These are phyloP conservation scores for Naganishia randhawae DNA, from an alignment of 768 basidiomycete genomes.

Conservation along the genomic window DNA sequence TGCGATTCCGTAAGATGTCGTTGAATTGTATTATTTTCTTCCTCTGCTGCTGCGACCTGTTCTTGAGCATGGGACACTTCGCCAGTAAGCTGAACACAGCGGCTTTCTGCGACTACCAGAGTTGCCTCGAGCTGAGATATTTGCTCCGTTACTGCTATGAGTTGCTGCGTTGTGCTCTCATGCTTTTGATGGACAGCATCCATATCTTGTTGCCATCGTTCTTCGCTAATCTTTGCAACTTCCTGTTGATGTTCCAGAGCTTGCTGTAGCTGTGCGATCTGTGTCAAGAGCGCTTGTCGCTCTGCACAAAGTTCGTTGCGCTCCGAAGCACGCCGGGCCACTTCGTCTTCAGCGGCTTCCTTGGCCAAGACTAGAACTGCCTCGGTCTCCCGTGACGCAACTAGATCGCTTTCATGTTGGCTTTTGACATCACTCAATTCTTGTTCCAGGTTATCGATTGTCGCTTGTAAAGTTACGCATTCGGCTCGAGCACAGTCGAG, in stretches of 20 bases:
- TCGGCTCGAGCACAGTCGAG: neutral
- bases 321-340: neutral
- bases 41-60: neutral
- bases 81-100: neutral
- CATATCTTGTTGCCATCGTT: neutral
- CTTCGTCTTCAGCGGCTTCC: neutral
- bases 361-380: constrained; percentile 12
- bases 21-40: neutral
- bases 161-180: neutral
- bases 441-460: neutral
- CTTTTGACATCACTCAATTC: neutral
- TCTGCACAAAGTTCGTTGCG: neutral
- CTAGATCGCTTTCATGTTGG: neutral
- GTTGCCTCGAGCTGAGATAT: neutral
- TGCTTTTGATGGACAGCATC: neutral
- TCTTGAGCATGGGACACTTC: neutral
- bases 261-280: neutral
- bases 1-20: too few relatives aligned
- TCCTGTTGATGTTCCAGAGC: neutral
- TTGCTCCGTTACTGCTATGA: neutral
- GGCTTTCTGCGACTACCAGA: neutral
- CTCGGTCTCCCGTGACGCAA: neutral
- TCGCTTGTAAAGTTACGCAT: neutral
- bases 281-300: neutral
- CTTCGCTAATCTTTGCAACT: neutral